Conservation (phyloP, 202 grass and related monocot species). For the Panicum hallii region DNA sequence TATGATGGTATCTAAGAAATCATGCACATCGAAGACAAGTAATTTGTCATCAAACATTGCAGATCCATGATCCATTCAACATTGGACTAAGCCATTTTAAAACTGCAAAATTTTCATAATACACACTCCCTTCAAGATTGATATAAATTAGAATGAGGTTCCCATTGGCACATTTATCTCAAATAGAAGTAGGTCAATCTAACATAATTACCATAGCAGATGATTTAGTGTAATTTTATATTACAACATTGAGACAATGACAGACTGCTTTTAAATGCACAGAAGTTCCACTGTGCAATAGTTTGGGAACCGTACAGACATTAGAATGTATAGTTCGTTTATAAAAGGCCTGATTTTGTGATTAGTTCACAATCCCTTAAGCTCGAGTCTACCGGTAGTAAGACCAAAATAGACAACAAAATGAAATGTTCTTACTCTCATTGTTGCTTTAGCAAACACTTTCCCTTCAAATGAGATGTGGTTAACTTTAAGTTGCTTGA, state of each 20-base stretch:
- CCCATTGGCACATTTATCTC: not conserved
- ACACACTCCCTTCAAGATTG: conserved; percentile 19
- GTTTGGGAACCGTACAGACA: conserved; percentile 3
- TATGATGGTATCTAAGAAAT: conserved; percentile 3
- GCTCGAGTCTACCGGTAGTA: not conserved
- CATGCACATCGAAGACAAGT: conserved; percentile 6
- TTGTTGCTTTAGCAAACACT: conserved; percentile 39
- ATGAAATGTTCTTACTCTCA: conserved; percentile 41
- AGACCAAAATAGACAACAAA: conserved; percentile 3
- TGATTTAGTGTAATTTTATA: not conserved
- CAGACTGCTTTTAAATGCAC: not conserved
- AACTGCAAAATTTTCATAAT: not conserved
- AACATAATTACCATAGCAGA: not conserved
- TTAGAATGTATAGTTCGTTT: not conserved
- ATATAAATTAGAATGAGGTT: conserved; percentile 9
- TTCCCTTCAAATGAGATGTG: conserved; percentile 51
- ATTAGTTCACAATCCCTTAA: conserved; percentile 3
- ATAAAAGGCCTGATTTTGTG: not conserved
- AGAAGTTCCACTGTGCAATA: not conserved
- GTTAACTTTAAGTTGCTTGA: conserved; percentile 28
- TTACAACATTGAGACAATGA: not conserved
- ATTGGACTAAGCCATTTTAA: conserved; percentile 34
- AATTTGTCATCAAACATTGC: not conserved
- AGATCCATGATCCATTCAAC: not conserved
- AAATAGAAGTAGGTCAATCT: not conserved